Evolutionary conservation across 1,284 basidiomycete species (phyloP).

Genomic region (Anthracocystis walkeri): DNA sequence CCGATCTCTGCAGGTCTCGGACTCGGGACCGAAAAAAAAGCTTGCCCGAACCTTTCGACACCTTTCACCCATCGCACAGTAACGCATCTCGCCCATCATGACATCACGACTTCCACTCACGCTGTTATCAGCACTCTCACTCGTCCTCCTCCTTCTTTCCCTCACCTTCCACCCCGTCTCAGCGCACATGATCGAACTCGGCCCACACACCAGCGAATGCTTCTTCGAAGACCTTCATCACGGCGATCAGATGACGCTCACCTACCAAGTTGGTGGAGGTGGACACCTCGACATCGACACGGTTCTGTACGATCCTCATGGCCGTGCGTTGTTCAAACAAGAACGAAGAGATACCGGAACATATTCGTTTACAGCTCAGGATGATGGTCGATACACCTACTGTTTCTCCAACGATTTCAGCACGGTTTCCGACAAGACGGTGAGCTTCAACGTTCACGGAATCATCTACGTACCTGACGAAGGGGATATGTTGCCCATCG

Average conservation of each 20-base stretch:
- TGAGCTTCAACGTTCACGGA: slow-evolving; percentile 99
- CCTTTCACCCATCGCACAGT: too few relatives aligned
- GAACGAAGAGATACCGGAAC: slow-evolving; percentile 90
- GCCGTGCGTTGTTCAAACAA: slow-evolving; percentile 79
- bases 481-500: slow-evolving; percentile 81
- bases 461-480: slow-evolving; percentile 91
- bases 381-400: slow-evolving; percentile 89
- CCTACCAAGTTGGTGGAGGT: slow-evolving; percentile 96
- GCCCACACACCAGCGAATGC: slow-evolving; percentile 88
- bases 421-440: slow-evolving; percentile 90
- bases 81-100: slow-evolving; percentile 1
- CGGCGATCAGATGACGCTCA: slow-evolving; percentile 98
- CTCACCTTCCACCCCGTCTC: background rate
- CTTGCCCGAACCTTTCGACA: too few relatives aligned
- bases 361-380: slow-evolving; percentile 84
- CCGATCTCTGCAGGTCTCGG: too few relatives aligned
- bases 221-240: slow-evolving; percentile 97
- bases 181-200: slow-evolving; percentile 73
- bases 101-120: slow-evolving; percentile 5
- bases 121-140: slow-evolving; percentile 2
- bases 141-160: slow-evolving; percentile 23
- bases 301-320: slow-evolving; percentile 80
- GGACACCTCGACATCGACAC: slow-evolving; percentile 98
- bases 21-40: too few relatives aligned
- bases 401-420: slow-evolving; percentile 99